phyloP scores from a whole-genome alignment of 352 stramenopile genomes.

The Peronosclerospora sorghi region DNA sequence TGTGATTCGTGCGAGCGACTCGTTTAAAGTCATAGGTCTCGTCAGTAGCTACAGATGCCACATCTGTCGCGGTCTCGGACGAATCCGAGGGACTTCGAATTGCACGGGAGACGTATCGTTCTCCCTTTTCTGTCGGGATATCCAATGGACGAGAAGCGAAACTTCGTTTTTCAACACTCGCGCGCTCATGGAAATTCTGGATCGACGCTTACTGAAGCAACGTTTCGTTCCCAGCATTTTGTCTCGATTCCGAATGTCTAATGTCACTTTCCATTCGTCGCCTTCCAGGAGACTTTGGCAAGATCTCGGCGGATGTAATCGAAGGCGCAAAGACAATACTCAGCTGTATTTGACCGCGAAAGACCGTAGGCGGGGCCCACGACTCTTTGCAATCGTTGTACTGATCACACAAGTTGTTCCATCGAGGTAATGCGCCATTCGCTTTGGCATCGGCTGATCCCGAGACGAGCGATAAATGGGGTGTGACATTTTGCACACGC shows the following conservation, averaged over 20 bases:
- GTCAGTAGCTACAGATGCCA: conserved; percentile 9
- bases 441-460: conserved; percentile 77
- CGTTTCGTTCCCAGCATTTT: conserved; percentile 32
- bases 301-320: conserved; percentile 34
- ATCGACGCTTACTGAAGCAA: conserved; percentile 45
- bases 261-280: conserved; percentile 27
- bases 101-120: conserved; percentile 10
- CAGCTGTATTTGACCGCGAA: conserved; percentile 64
- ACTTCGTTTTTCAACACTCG: conserved; percentile 35
- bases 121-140: conserved; percentile 13
- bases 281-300: conserved; percentile 44
- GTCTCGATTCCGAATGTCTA: conserved; percentile 14
- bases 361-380: too few species aligned
- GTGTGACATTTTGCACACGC: conserved; percentile 78
- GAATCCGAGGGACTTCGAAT: conserved; percentile 17
- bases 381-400: too few species aligned
- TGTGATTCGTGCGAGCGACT: background rate
- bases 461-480: too few species aligned
- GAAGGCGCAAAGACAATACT: conserved; percentile 71
- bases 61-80: conserved; percentile 4
- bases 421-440: conserved; percentile 64
- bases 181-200: conserved; percentile 44
- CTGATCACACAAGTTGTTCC: too few species aligned
- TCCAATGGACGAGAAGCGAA: conserved; percentile 11
- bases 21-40: too few species aligned